Percentiles rank a stretch among this genome's conserved stretches.
Conservation (phyloP, 2,329 filamentous ascomycete genomes). For the Diaporthe vexans region DNA sequence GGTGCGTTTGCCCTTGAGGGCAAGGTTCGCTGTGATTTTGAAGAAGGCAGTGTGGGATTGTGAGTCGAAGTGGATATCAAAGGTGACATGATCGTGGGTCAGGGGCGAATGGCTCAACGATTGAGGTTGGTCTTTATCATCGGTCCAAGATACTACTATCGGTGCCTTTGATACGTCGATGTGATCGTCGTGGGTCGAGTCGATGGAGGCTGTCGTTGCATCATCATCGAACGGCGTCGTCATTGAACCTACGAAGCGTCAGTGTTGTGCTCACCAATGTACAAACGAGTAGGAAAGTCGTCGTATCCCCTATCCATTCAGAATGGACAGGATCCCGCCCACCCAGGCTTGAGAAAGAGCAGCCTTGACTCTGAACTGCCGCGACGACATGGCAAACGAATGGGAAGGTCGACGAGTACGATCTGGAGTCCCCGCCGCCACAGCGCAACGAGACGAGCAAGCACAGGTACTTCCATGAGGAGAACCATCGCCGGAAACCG, state of each 20-base stretch:
- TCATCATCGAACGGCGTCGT: slow-evolving; percentile 30
- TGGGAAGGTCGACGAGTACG: slow-evolving; percentile 3
- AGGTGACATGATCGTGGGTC: slow-evolving; percentile 35
- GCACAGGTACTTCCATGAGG: slow-evolving; percentile 39
- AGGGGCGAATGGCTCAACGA: slow-evolving; percentile 21
- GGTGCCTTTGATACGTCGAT: slow-evolving; percentile 27
- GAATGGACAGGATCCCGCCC: slow-evolving; percentile 39
- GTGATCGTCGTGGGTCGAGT: slow-evolving; percentile 13
- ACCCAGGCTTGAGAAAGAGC: slow-evolving; percentile 41
- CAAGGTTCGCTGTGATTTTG: slow-evolving; percentile 40
- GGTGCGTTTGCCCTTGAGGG: slow-evolving; percentile 38
- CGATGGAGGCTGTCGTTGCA: slow-evolving; percentile 33
- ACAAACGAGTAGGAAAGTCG: slow-evolving; percentile 5
- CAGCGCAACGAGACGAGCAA: slow-evolving; percentile 38
- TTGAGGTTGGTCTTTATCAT: background rate
- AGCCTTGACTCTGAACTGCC: slow-evolving; percentile 40
- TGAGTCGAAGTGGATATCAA: slow-evolving; percentile 22
- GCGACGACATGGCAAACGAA: slow-evolving; percentile 6
- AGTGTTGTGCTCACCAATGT: slow-evolving; percentile 5
- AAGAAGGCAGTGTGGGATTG: slow-evolving; percentile 33
- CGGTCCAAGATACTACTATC: slow-evolving; percentile 35
- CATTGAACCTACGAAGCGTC: slow-evolving; percentile 35
- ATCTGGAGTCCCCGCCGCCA: slow-evolving; percentile 38
- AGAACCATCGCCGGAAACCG: slow-evolving; percentile 13
- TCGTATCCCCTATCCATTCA: slow-evolving; percentile 37